These are phyloP conservation scores for Oryza nivara DNA, from an alignment of 176 grass and related monocot species.

Conservation along the genomic window DNA sequence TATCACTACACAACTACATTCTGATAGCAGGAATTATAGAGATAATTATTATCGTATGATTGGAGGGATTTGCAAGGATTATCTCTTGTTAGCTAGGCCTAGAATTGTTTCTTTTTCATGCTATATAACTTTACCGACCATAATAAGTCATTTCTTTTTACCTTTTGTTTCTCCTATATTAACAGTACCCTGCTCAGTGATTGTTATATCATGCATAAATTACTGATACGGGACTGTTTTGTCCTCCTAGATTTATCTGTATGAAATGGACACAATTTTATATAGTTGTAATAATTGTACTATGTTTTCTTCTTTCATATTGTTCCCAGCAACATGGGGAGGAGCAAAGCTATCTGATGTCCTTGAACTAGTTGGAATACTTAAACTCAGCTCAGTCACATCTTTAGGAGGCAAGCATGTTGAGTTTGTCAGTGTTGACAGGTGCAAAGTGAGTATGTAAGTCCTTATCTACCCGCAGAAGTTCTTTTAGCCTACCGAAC, in stretches of 20 bases:
- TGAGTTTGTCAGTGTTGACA: slow-evolving; percentile 87
- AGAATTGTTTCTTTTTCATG: background rate
- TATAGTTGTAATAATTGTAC: background rate
- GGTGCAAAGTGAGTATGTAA: slow-evolving; percentile 78
- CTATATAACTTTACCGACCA: slow-evolving; percentile 1
- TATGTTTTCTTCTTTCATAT: slow-evolving; percentile 31
- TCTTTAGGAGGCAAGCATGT: slow-evolving; percentile 87
- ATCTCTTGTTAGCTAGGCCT: background rate
- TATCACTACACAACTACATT: slow-evolving; percentile 21
- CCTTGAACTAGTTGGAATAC: slow-evolving; percentile 74
- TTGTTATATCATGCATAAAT: slow-evolving; percentile 27
- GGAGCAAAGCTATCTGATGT: slow-evolving; percentile 86
- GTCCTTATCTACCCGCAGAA: background rate
- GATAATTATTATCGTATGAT: background rate
- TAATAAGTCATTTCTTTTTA: background rate
- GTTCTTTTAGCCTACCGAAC: background rate
- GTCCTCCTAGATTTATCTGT: slow-evolving; percentile 2
- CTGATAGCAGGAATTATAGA: background rate
- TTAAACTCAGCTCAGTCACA: slow-evolving; percentile 63
- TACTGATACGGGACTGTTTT: background rate
- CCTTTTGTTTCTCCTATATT: slow-evolving; percentile 5
- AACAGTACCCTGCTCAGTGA: background rate
- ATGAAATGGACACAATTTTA: background rate
- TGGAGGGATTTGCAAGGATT: slow-evolving; percentile 7
- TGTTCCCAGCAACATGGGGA: slow-evolving; percentile 83